Evolutionary conservation across 2,329 filamentous ascomycete species (phyloP).

Genomic region (Aspergillus novofumigatus): DNA sequence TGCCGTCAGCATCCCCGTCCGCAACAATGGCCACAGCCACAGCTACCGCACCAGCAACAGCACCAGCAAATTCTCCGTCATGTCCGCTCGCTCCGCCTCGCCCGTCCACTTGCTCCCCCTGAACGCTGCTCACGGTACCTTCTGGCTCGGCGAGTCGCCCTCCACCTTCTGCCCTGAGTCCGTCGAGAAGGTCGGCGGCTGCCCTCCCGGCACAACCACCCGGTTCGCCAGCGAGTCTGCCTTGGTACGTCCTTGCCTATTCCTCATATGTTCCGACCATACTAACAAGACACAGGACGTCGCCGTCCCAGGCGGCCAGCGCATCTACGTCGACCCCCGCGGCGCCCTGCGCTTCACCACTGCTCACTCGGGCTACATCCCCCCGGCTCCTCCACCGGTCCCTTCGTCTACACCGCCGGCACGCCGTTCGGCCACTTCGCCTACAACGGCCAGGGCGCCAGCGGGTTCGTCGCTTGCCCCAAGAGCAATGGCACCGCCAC

Average conservation of each 20-base stretch:
- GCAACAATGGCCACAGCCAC: neutral
- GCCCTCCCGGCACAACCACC: constrained; percentile 45
- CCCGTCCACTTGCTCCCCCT: constrained; percentile 46
- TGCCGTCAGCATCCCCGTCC: neutral
- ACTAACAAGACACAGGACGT: constrained; percentile 36
- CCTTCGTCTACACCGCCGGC: constrained; percentile 44
- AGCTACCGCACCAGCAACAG: neutral
- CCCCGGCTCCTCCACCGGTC: constrained; percentile 45
- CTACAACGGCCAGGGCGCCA: constrained; percentile 28
- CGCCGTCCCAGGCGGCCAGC: constrained; percentile 59
- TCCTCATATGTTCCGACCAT: constrained; percentile 18
- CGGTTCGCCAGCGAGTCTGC: constrained; percentile 36
- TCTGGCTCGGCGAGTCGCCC: constrained; percentile 48
- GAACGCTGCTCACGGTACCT: constrained; percentile 42
- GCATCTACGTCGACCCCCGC: constrained; percentile 52
- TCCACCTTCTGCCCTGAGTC: constrained; percentile 46
- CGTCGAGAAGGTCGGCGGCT: constrained; percentile 28
- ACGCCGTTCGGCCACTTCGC: constrained; percentile 23
- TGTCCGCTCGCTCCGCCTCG: constrained; percentile 42
- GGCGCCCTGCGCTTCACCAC: constrained; percentile 55
- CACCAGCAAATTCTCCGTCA: constrained; percentile 38
- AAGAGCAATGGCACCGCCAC: constrained; percentile 29
- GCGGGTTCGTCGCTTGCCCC: constrained; percentile 43
- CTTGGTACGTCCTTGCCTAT: constrained; percentile 23
- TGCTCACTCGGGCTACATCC: constrained; percentile 55